Evolutionary conservation across 2,329 filamentous ascomycete genomes (phyloP).

Genomic region (Zymoseptoria crescenta): DNA sequence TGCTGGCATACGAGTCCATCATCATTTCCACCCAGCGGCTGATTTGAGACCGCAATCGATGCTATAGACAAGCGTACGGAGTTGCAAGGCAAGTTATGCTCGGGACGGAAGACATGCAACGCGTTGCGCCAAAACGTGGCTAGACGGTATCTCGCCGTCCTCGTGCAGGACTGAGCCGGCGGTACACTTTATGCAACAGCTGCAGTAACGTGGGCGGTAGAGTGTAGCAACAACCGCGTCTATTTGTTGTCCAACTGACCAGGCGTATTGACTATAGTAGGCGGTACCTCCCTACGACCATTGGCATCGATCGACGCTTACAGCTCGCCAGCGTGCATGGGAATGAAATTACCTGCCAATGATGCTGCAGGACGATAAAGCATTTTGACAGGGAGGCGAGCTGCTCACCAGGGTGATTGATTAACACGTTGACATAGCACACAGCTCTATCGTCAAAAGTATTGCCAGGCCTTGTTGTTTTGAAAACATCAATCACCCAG

Average conservation of each 20-base stretch:
- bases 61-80: too few relatives aligned
- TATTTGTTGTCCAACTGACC: neutral
- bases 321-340: neutral
- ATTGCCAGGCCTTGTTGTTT: neutral
- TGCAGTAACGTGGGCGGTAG: neutral
- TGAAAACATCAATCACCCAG: neutral
- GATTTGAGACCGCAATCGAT: neutral
- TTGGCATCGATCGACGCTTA: neutral
- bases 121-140: neutral
- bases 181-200: neutral
- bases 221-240: neutral
- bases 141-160: neutral
- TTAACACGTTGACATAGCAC: too few relatives aligned
- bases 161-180: neutral
- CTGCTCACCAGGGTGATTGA: too few relatives aligned
- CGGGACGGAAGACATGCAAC: too few relatives aligned
- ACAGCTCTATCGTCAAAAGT: too few relatives aligned
- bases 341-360: neutral
- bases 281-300: neutral
- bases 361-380: neutral
- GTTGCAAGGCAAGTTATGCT: too few relatives aligned
- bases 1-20: neutral
- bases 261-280: neutral
- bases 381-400: neutral
- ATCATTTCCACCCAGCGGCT: neutral